A percentile compares a stretch with the other conserved stretches of the same genome.
phyloP scores from a whole-genome alignment of 192 early-diverging fungal species.

The Coemansia sp. region DNA sequence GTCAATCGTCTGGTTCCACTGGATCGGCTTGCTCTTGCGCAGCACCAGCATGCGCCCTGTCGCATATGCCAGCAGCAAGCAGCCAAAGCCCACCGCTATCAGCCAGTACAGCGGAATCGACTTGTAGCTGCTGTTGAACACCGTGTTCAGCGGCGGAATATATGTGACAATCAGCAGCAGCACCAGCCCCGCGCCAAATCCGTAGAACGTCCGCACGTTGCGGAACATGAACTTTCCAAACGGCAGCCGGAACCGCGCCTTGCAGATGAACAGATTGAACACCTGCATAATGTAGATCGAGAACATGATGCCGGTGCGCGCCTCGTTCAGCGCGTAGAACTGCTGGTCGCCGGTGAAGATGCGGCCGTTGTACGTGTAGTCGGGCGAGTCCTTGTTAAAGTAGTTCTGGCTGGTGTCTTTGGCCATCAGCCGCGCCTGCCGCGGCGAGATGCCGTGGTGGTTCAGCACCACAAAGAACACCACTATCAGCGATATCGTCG shows the following conservation, averaged over 20 bases:
- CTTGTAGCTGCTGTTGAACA: slow-evolving; percentile 72
- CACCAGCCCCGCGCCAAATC: slow-evolving; percentile 64
- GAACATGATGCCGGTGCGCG: slow-evolving; percentile 79
- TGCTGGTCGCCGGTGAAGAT: slow-evolving; percentile 58
- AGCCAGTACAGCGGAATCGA: slow-evolving; percentile 77
- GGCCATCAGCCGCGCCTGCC: slow-evolving; percentile 59
- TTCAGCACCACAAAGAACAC: slow-evolving; percentile 82
- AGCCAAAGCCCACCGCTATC: slow-evolving; percentile 82
- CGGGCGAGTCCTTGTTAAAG: slow-evolving; percentile 54
- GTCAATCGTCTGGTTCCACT: slow-evolving; percentile 71
- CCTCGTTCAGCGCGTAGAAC: slow-evolving; percentile 69
- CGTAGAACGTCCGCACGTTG: slow-evolving; percentile 71
- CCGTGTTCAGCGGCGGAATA: slow-evolving; percentile 71
- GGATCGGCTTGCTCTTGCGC: slow-evolving; percentile 62
- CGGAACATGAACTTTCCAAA: slow-evolving; percentile 80
- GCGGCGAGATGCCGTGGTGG: slow-evolving; percentile 64
- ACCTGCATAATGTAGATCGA: slow-evolving; percentile 69
- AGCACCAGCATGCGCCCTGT: slow-evolving; percentile 64
- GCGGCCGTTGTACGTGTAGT: slow-evolving; percentile 44
- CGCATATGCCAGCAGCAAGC: slow-evolving; percentile 74
- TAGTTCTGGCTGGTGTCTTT: slow-evolving; percentile 45
- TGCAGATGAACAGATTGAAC: slow-evolving; percentile 94
- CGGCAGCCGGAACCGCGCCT: slow-evolving; percentile 73
- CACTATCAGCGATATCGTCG: slow-evolving; percentile 66
- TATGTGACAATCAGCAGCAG: slow-evolving; percentile 81